Conservation (phyloP, 2,329 filamentous ascomycete genomes). For the Paraconiothyrium brasiliense region DNA sequence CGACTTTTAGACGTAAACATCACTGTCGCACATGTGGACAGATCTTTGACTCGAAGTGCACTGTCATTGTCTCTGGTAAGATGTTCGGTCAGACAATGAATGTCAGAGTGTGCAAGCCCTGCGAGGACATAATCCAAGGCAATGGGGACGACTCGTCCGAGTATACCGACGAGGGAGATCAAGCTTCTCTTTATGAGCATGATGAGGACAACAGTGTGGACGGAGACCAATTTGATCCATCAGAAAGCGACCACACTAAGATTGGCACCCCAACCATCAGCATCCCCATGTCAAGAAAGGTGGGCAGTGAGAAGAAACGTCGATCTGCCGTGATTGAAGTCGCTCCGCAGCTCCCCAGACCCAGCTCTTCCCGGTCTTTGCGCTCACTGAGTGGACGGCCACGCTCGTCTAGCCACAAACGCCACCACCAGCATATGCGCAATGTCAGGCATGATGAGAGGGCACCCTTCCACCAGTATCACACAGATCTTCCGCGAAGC, state of each 20-base stretch:
- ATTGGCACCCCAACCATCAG: conserved; percentile 69
- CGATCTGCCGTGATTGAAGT: conserved; percentile 91
- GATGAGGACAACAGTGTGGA: conserved; percentile 38
- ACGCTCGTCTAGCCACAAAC: conserved; percentile 79
- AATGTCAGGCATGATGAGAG: conserved; percentile 83
- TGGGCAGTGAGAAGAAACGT: conserved; percentile 80
- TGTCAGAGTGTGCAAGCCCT: conserved; percentile 90
- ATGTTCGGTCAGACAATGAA: conserved; percentile 87
- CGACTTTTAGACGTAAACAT: conserved; percentile 93
- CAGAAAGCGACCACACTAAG: conserved; percentile 52
- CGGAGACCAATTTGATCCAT: conserved; percentile 35
- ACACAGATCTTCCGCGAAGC: conserved; percentile 71
- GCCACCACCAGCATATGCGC: conserved; percentile 83
- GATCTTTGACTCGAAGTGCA: conserved; percentile 97
- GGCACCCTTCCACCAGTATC: conserved; percentile 84
- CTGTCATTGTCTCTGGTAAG: conserved; percentile 85
- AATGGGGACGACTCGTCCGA: conserved; percentile 92
- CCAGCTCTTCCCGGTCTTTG: conserved; percentile 90
- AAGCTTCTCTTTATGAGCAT: conserved; percentile 62
- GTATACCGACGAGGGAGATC: conserved; percentile 82
- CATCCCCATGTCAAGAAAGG: conserved; percentile 70
- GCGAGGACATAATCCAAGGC: conserved; percentile 88
- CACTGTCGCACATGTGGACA: conserved; percentile 96
- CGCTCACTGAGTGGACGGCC: conserved; percentile 77
- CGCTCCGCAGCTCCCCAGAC: conserved; percentile 80